Conservation (phyloP, 2,329 filamentous ascomycete species). For the Whalleya microplaca region DNA sequence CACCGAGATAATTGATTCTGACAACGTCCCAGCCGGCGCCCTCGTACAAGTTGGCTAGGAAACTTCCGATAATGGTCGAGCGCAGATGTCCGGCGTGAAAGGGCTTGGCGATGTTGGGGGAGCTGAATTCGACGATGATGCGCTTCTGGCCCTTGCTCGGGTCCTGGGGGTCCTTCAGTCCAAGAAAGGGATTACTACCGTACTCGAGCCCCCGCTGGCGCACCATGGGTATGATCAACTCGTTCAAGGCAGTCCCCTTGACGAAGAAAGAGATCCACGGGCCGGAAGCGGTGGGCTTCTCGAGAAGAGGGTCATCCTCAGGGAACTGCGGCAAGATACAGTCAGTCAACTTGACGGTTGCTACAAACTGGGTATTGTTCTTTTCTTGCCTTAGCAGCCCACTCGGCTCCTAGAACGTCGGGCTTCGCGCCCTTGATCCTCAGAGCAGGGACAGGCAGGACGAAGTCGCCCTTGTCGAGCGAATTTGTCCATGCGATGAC, state of each 20-base stretch:
- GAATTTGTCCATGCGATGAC: constrained; percentile 78
- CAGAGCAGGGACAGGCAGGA: constrained; percentile 78
- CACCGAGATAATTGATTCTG: constrained; percentile 75
- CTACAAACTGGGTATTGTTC: background rate
- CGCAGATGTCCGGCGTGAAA: constrained; percentile 77
- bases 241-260: constrained; percentile 67
- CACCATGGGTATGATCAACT: constrained; percentile 71
- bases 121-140: constrained; percentile 73
- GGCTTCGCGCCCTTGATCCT: constrained; percentile 74
- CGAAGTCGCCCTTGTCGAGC: constrained; percentile 81
- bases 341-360: constrained; percentile 13
- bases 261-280: constrained; percentile 82
- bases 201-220: constrained; percentile 63
- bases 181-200: constrained; percentile 65
- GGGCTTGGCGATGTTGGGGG: constrained; percentile 76
- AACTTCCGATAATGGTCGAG: constrained; percentile 77
- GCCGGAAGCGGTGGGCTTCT: constrained; percentile 68
- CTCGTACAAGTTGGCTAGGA: constrained; percentile 71
- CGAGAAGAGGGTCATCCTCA: constrained; percentile 68
- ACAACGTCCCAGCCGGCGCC: constrained; percentile 71
- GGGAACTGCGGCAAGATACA: constrained; percentile 60
- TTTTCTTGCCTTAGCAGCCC: constrained; percentile 58
- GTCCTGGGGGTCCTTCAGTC: constrained; percentile 55
- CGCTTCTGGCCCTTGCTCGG: constrained; percentile 46
- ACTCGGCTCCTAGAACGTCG: constrained; percentile 63